Conservation (phyloP, 805 yeast genomes). For the Candida suzukii region DNA sequence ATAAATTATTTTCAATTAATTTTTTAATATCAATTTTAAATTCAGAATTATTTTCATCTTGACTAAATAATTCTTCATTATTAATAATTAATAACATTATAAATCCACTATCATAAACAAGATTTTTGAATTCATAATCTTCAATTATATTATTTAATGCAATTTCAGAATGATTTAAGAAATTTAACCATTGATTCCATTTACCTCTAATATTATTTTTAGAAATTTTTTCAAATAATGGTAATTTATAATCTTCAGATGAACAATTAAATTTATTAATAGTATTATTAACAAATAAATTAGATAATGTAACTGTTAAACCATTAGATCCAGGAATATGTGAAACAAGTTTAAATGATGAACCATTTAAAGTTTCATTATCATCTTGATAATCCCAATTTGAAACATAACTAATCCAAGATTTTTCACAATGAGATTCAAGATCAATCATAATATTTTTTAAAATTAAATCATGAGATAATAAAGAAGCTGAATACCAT, state of each 20-base stretch:
- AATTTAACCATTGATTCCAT: slow-evolving; percentile 24
- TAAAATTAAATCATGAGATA: slow-evolving; percentile 56
- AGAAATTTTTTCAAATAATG: slow-evolving; percentile 9
- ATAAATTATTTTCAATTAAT: slow-evolving; percentile 48
- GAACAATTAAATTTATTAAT: slow-evolving; percentile 27
- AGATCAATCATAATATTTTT: slow-evolving; percentile 46
- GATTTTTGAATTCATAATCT: slow-evolving; percentile 18
- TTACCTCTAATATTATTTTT: slow-evolving; percentile 4
- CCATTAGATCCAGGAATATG: slow-evolving; percentile 15
- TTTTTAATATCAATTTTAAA: slow-evolving; percentile 42
- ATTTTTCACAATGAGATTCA: slow-evolving; percentile 40
- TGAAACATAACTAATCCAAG: slow-evolving; percentile 61
- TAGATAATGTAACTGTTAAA: slow-evolving; percentile 44
- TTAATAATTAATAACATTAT: slow-evolving; percentile 53
- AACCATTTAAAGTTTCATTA: background rate
- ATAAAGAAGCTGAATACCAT: slow-evolving; percentile 57
- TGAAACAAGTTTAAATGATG: slow-evolving; percentile 6
- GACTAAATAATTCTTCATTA: slow-evolving; percentile 53
- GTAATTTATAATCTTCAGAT: slow-evolving; percentile 20
- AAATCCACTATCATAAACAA: slow-evolving; percentile 65
- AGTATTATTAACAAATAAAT: slow-evolving; percentile 41
- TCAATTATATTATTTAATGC: slow-evolving; percentile 6
- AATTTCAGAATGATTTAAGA: slow-evolving; percentile 17
- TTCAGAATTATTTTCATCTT: slow-evolving; percentile 22
- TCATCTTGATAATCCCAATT: slow-evolving; percentile 56